Conservation (phyloP, 495 filamentous ascomycete species). For the Viridothelium virens region DNA sequence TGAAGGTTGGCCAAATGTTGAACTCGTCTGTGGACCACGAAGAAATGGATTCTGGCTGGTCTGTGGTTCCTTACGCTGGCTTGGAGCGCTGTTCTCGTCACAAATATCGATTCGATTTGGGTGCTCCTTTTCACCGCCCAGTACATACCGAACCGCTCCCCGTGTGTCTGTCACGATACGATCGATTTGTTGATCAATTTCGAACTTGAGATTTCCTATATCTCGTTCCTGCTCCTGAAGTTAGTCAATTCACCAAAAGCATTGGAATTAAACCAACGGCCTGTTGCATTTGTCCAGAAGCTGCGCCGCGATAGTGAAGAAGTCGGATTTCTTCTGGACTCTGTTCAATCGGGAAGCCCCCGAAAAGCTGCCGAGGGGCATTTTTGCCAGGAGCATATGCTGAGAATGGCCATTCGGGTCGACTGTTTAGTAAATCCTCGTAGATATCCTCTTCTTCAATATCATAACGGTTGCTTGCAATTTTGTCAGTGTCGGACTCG, state of each 20-base stretch:
- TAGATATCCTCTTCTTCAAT: slow-evolving; percentile 52
- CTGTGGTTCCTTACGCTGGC: slow-evolving; percentile 23
- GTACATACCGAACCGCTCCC: slow-evolving; percentile 64
- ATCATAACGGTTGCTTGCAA: slow-evolving; percentile 32
- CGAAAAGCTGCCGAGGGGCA: slow-evolving; percentile 71
- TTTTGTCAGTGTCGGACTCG: neutral
- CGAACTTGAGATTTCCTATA: slow-evolving; percentile 49
- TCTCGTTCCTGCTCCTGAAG: slow-evolving; percentile 46
- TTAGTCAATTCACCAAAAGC: neutral
- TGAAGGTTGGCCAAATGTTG: slow-evolving; percentile 27
- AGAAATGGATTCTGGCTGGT: slow-evolving; percentile 14
- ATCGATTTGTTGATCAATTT: slow-evolving; percentile 62
- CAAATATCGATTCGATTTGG: slow-evolving; percentile 73
- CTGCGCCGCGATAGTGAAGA: slow-evolving; percentile 52
- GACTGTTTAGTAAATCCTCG: slow-evolving; percentile 57
- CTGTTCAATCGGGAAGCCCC: slow-evolving; percentile 67
- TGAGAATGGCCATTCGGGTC: slow-evolving; percentile 76
- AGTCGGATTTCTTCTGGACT: slow-evolving; percentile 76
- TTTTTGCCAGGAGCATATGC: slow-evolving; percentile 66
- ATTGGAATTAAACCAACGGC: neutral
- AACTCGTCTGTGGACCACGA: slow-evolving; percentile 14
- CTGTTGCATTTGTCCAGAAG: slow-evolving; percentile 51
- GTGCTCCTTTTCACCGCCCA: slow-evolving; percentile 60
- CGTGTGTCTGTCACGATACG: slow-evolving; percentile 56
- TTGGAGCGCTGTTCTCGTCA: slow-evolving; percentile 33